These are phyloP conservation scores for Conoideocrella luteorostrata DNA, from an alignment of 2,329 filamentous ascomycete species.

Conservation along the genomic window DNA sequence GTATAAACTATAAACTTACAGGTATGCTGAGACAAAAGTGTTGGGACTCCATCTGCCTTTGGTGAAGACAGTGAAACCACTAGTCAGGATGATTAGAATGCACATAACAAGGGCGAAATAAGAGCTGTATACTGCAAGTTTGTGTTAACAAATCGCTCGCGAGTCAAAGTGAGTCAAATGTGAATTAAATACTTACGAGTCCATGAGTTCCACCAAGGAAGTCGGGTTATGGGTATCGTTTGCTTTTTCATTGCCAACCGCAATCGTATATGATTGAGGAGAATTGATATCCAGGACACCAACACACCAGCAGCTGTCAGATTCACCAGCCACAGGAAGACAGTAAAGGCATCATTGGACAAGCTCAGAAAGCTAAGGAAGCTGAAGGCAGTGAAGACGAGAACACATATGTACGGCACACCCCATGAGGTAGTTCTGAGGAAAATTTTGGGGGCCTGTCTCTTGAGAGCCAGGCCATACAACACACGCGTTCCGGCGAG, in stretches of 20 bases:
- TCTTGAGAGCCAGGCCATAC: slow-evolving; percentile 59
- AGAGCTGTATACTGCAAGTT: slow-evolving; percentile 48
- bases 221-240: slow-evolving; percentile 37
- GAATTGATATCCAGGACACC: slow-evolving; percentile 55
- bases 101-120: slow-evolving; percentile 53
- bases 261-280: slow-evolving; percentile 54
- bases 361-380: slow-evolving; percentile 53
- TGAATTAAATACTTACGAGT: slow-evolving; percentile 39
- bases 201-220: slow-evolving; percentile 60
- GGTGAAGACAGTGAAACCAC: slow-evolving; percentile 60
- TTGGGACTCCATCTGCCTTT: slow-evolving; percentile 51
- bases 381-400: slow-evolving; percentile 48
- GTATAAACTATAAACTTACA: slow-evolving; percentile 37
- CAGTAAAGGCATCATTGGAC: slow-evolving; percentile 50
- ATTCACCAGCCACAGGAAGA: slow-evolving; percentile 60
- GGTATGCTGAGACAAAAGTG: slow-evolving; percentile 54
- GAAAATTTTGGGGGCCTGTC: slow-evolving; percentile 59
- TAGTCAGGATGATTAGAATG: slow-evolving; percentile 61
- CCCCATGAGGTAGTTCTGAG: slow-evolving; percentile 54
- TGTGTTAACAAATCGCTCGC: slow-evolving; percentile 8
- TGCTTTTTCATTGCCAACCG: slow-evolving; percentile 48
- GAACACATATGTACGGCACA: slow-evolving; percentile 53
- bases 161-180: neutral
- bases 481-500: slow-evolving; percentile 65
- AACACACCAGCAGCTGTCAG: slow-evolving; percentile 57